A percentile compares a stretch with the other conserved stretches of the same genome.
phyloP scores from a whole-genome alignment of 495 filamentous ascomycete species.

The Penicillium atrosanguineum region DNA sequence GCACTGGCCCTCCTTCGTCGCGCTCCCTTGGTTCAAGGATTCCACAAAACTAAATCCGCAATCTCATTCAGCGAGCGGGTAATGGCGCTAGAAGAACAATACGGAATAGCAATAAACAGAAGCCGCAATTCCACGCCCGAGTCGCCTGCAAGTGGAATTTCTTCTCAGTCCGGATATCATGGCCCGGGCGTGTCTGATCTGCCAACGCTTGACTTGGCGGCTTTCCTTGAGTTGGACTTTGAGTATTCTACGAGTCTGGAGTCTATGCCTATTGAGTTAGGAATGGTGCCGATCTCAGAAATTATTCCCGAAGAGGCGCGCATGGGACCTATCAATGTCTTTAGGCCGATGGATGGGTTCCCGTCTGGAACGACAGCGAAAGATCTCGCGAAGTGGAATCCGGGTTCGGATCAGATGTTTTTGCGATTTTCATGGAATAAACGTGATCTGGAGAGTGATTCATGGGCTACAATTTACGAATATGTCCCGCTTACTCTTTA shows the following conservation, averaged over 20 bases:
- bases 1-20: constrained; percentile 24
- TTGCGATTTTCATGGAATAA: constrained; percentile 25
- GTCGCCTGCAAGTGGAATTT: background rate
- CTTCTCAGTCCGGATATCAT: background rate
- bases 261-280: background rate
- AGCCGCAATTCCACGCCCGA: background rate
- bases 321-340: constrained; percentile 13
- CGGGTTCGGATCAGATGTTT: constrained; percentile 15
- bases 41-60: constrained; percentile 18
- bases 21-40: constrained; percentile 24
- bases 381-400: constrained; percentile 15
- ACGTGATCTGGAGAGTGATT: constrained; percentile 11
- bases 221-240: background rate
- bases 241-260: background rate
- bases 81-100: constrained; percentile 24
- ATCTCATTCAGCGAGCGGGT: constrained; percentile 13
- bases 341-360: constrained; percentile 13
- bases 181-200: background rate
- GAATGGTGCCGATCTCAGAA: background rate
- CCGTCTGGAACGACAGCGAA: constrained; percentile 8
- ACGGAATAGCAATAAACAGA: constrained; percentile 4
- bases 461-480: constrained; percentile 21
- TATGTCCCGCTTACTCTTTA: constrained; percentile 8
- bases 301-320: constrained; percentile 21
- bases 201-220: background rate